Evolutionary conservation across 2,329 filamentous ascomycete genomes (phyloP), one percentile per base, ranked within the genome.

Genomic region (Penicillium sp.): DNA sequence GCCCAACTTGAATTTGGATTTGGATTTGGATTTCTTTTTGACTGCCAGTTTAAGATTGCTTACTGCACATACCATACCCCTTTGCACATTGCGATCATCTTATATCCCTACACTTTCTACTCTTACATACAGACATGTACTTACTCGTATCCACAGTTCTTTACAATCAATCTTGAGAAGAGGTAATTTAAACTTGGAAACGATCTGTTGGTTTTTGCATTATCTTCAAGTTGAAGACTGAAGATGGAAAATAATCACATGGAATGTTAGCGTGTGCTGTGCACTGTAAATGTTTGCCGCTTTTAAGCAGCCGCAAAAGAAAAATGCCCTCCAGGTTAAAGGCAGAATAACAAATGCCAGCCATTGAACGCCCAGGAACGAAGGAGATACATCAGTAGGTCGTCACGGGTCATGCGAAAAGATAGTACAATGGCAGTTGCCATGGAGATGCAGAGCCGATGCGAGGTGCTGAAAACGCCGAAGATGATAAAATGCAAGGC

Each of bases 301-400:
- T 23, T 3, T 23, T 23, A 23, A 23, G 23, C 23, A 23, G 23
- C 5, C 23, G 35, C 41, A 36, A 34, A 52, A 47, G 16, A 45
- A 32, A 34, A 16, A 16, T 11, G 13, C 41, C n/a, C 27, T n/a
- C 36, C 13, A 23, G 26, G 43, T 43, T n/a, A 29, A n/a, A 23
- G 26, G 43, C 50, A 26, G 14, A 27, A n/a, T 23, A 40, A 34
- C 14, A 32, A 18, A 47, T 30, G 32, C 38, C 38, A 11, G 29
- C 32, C 29, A 34, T 34, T n/a, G 40, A 59, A 55, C 46, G 47
- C 47, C 16, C 18, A 49, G 19, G n/a, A 41, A 30, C 35, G 47
- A 62, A 63, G 55, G 61, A 62, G 51, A 61, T 60, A 53, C 57
- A 46, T 56, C 29, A 57, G 62, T 61, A 40, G 39, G 47, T 62